phyloP scores from a whole-genome alignment of 1,284 basidiomycete species.

The Leccinum holopus region DNA sequence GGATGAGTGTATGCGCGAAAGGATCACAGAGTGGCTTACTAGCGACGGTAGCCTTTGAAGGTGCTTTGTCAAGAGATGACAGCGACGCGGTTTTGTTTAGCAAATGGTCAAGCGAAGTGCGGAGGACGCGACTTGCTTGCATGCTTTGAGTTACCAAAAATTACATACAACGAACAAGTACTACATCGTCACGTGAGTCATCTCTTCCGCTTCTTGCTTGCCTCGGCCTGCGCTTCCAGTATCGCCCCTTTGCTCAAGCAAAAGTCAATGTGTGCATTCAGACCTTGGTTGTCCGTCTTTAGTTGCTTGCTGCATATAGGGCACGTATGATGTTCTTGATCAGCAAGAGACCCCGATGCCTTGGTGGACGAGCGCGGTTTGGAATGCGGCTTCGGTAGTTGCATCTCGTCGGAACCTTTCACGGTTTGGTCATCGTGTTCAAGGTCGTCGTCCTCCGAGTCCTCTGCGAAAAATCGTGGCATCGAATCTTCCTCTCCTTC shows the following conservation, averaged over 20 bases:
- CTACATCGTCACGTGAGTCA: slow-evolving; percentile 26
- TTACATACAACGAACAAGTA: background rate
- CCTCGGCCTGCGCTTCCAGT: slow-evolving; percentile 56
- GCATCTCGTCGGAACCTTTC: slow-evolving; percentile 19
- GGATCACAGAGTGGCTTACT: slow-evolving; percentile 38
- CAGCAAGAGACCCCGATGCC: slow-evolving; percentile 9
- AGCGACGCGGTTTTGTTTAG: slow-evolving; percentile 43
- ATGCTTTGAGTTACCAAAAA: slow-evolving; percentile 20
- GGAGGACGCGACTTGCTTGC: slow-evolving; percentile 30
- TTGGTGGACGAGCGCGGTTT: slow-evolving; percentile 19
- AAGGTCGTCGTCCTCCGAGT: slow-evolving; percentile 7
- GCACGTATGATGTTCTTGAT: slow-evolving; percentile 40
- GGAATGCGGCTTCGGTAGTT: slow-evolving; percentile 3
- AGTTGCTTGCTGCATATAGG: slow-evolving; percentile 63
- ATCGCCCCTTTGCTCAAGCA: slow-evolving; percentile 73
- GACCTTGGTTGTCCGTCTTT: slow-evolving; percentile 59
- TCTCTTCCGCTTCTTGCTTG: slow-evolving; percentile 26
- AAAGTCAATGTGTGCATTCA: slow-evolving; percentile 77
- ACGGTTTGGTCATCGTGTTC: slow-evolving; percentile 19
- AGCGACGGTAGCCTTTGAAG: slow-evolving; percentile 41
- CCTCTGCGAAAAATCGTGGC: slow-evolving; percentile 56
- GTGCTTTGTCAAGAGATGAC: slow-evolving; percentile 20
- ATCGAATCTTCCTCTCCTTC: slow-evolving; percentile 45
- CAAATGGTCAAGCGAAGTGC: slow-evolving; percentile 21
- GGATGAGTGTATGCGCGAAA: slow-evolving; percentile 8